phyloP scores from a whole-genome alignment of 805 yeast species.

The Candida methanosorbosa region DNA sequence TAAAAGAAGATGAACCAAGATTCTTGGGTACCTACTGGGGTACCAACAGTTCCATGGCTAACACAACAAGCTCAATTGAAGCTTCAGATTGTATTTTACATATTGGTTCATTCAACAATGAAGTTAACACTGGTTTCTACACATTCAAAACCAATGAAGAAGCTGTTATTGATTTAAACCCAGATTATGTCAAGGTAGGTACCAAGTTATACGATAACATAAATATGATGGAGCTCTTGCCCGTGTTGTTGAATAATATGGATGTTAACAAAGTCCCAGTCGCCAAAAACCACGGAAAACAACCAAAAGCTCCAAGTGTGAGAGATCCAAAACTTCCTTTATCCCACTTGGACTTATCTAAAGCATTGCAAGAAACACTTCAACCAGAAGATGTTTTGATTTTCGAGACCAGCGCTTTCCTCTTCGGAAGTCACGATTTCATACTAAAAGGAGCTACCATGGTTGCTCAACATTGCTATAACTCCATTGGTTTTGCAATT shows the following conservation, averaged over 20 bases:
- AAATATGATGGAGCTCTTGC: constrained; percentile 26
- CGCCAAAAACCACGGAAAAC: not conserved
- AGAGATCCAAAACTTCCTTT: constrained; percentile 6
- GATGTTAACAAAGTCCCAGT: constrained; percentile 16
- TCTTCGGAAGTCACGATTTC: constrained; percentile 31
- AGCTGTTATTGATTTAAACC: constrained; percentile 28
- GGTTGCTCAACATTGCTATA: constrained; percentile 33
- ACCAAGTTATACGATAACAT: constrained; percentile 19
- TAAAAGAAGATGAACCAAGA: constrained; percentile 32
- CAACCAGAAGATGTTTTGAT: constrained; percentile 32
- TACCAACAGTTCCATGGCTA: constrained; percentile 18
- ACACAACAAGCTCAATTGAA: constrained; percentile 28
- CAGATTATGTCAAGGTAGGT: constrained; percentile 32
- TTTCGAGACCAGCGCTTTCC: constrained; percentile 39
- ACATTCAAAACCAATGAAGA: constrained; percentile 25
- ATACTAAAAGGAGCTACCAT: constrained; percentile 24
- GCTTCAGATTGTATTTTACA: constrained; percentile 61
- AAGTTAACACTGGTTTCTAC: constrained; percentile 57
- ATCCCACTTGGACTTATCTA: constrained; percentile 2
- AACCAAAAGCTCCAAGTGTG: not conserved
- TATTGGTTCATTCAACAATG: constrained; percentile 60
- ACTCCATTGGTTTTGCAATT: constrained; percentile 43
- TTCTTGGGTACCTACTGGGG: constrained; percentile 39
- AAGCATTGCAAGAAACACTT: constrained; percentile 21
- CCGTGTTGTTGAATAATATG: constrained; percentile 26